Base-by-base conservation (phyloP, 2,329 filamentous ascomycete species). In the Colletotrichum sansevieriae region DNA sequence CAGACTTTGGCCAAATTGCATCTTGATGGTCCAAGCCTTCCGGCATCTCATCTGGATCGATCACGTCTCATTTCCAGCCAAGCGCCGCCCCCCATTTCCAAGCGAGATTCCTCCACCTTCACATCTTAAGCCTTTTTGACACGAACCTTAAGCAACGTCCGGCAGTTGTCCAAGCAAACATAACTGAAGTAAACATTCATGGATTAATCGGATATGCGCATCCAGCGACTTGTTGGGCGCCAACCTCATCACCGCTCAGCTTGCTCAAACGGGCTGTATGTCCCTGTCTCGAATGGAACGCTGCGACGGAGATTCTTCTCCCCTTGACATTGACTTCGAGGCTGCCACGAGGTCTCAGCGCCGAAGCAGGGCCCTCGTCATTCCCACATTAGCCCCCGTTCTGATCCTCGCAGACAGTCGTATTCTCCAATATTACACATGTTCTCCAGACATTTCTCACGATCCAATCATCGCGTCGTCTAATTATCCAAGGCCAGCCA, bases 41-140 rank as follows among this genome's bases (percentile, higher is more conserved):
- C 65, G 61, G 61, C 46, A 65, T 65, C 60, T 68, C 54, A 68
- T 55, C 47, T 65, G 54, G 60, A 59, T 68, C 60, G 61, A 65
- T 59, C 65, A 68, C 25, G 35, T 59, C 39, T 64, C 41, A 29
- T 59, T 68, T 61, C 60, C 46, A 39, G 46, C 18, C 54, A 47
- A 49, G 61, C 60, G 44, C 52, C 49, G 33, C 49, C 58, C 49
- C 39, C 47, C 47, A 37, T 54, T 25, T 54, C 25, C 52, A 68
- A 65, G 61, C 65, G 61, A 68, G 47, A 59, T 65, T 65, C 15
- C n/a, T 12, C 54, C 13, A 41, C 43, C 20, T 41, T 52, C 51
- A 49, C 49, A 33, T 63, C 39, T 56, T 46, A 63, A 63, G 60
- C 60, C 60, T 56, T 56, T 63, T 47, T 56, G 60, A 63, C 60